Percentiles rank a stretch among this genome's conserved stretches.
These are phyloP conservation scores for Nemania diffusa DNA, from an alignment of 2,329 filamentous ascomycete genomes.

Conservation along the genomic window DNA sequence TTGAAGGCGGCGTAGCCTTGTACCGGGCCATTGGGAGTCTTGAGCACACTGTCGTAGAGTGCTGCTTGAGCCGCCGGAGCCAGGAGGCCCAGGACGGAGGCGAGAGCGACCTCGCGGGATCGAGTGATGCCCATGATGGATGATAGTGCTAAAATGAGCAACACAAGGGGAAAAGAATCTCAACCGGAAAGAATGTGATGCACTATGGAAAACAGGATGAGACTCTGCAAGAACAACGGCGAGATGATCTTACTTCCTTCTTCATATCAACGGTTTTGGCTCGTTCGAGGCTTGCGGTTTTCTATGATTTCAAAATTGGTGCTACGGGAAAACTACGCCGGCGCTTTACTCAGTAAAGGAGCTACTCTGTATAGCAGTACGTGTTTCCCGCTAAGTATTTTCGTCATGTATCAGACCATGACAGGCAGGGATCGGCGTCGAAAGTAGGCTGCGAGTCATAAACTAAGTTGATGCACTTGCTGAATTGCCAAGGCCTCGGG, in stretches of 20 bases:
- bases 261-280: neutral
- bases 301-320: neutral
- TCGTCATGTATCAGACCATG: neutral
- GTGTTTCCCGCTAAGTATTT: conserved; percentile 2
- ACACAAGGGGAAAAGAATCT: neutral
- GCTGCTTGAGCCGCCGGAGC: conserved; percentile 30
- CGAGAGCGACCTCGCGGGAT: conserved; percentile 10
- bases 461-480: neutral
- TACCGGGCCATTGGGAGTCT: conserved; percentile 36
- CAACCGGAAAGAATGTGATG: neutral
- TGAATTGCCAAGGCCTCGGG: neutral
- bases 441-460: neutral
- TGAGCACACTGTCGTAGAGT: conserved; percentile 35
- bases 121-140: conserved; percentile 12
- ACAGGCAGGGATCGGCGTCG: neutral
- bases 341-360: conserved; percentile 1
- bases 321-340: conserved; percentile 1
- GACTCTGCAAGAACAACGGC: neutral
- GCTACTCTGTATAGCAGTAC: conserved; percentile 3
- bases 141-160: conserved; percentile 5
- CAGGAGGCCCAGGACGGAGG: conserved; percentile 11
- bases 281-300: neutral
- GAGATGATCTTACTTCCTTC: neutral
- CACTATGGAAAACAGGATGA: conserved; percentile 1
- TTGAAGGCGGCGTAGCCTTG: conserved; percentile 39